phyloP scores from a whole-genome alignment of 768 basidiomycete species.

The Boletus rex-veris region DNA sequence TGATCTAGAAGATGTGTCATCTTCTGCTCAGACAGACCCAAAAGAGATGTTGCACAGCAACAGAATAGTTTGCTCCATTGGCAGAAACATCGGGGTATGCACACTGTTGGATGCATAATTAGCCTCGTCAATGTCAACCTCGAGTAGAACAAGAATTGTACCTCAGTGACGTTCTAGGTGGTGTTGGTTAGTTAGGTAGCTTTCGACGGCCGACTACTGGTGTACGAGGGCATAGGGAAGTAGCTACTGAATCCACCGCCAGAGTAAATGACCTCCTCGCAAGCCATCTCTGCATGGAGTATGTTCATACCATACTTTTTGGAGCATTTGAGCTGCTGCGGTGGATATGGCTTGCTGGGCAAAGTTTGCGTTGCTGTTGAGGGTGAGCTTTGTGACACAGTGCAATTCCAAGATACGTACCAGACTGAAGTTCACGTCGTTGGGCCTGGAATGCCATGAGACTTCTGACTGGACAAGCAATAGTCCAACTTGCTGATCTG shows the following conservation, averaged over 20 bases:
- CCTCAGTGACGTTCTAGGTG: constrained; percentile 29
- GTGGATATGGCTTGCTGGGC: no score
- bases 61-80: constrained; percentile 33
- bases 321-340: no score
- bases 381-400: no score
- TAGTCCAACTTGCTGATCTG: no score
- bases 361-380: no score
- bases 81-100: constrained; percentile 37
- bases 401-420: no score
- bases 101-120: constrained; percentile 27
- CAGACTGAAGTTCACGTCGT: no score
- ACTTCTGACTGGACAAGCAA: no score
- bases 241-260: constrained; percentile 41
- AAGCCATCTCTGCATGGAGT: constrained; percentile 25
- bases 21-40: no score
- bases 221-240: constrained; percentile 40
- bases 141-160: background rate
- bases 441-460: no score
- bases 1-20: constrained; percentile 1
- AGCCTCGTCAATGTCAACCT: no score
- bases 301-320: no score
- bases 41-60: constrained; percentile 4
- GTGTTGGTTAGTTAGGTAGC: constrained; percentile 26
- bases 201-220: constrained; percentile 33
- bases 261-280: constrained; percentile 41